These are phyloP conservation scores for Colletotrichum melonis DNA, from an alignment of 2,329 filamentous ascomycete genomes.

Conservation along the genomic window DNA sequence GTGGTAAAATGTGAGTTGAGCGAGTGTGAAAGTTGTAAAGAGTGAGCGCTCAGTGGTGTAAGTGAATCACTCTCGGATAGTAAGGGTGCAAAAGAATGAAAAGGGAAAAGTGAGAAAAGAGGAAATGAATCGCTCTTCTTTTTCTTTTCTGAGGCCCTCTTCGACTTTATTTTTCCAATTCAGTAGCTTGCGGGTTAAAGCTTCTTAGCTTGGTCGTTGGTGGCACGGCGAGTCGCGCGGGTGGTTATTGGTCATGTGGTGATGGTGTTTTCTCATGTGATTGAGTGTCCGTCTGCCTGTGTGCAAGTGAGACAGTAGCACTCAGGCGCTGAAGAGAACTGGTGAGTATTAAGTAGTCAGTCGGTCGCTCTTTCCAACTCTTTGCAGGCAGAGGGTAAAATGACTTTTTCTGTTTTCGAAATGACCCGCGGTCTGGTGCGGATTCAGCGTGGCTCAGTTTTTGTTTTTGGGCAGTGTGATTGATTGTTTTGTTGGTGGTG, in stretches of 20 bases:
- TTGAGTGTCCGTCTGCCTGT: conserved; percentile 5
- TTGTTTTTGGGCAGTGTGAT: neutral
- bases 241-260: conserved; percentile 14
- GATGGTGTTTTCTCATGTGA: conserved; percentile 22
- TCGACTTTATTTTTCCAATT: neutral
- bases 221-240: conserved; percentile 9
- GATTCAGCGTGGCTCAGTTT: neutral
- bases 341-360: neutral
- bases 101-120: neutral
- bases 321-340: neutral
- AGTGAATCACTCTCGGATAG: neutral
- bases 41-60: neutral
- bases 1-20: neutral
- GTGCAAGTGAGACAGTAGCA: neutral
- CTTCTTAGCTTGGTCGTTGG: neutral
- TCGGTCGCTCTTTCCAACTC: neutral
- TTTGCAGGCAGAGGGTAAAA: neutral
- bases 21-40: neutral
- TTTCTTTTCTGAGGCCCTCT: neutral
- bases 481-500: neutral
- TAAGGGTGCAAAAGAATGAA: neutral
- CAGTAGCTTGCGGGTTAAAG: neutral
- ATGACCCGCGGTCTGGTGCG: neutral
- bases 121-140: neutral
- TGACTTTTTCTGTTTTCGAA: neutral